A percentile compares a stretch with the other conserved stretches of the same genome.
Evolutionary conservation across 1,284 basidiomycete species (phyloP).

Genomic region (Prillingera fragicola): DNA sequence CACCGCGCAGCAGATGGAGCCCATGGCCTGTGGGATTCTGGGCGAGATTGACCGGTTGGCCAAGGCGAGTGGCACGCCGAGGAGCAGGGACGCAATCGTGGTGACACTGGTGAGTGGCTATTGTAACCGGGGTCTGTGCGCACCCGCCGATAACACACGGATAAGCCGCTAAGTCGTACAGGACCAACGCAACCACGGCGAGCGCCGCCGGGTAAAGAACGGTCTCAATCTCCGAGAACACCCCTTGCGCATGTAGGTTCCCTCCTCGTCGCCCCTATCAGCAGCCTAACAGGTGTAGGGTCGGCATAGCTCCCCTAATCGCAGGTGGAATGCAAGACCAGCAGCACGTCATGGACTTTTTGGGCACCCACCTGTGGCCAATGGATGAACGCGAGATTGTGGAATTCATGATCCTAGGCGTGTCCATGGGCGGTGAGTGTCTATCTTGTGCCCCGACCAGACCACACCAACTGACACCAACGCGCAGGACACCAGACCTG

Average conservation of each 20-base stretch:
- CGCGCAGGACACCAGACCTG: no score
- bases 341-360: conserved; percentile 69
- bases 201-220: conserved; percentile 53
- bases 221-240: no score
- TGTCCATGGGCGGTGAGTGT: conserved; percentile 46
- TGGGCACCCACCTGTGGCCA: conserved; percentile 67
- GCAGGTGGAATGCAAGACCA: conserved; percentile 64
- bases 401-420: conserved; percentile 56
- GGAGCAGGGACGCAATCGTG: no score
- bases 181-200: conserved; percentile 70
- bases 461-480: conserved; percentile 14
- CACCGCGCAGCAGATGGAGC: conserved; percentile 29
- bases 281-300: no score
- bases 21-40: conserved; percentile 34
- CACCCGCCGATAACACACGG: no score
- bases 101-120: no score
- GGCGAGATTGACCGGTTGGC: conserved; percentile 21
- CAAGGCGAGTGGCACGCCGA: no score
- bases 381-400: conserved; percentile 57
- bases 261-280: no score
- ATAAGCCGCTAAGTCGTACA: no score
- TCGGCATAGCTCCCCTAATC: no score
- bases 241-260: no score
- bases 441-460: not conserved
- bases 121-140: no score